Evolutionary conservation across 768 basidiomycete genomes (phyloP).

Genomic region (Rhodocollybia butyracea): DNA sequence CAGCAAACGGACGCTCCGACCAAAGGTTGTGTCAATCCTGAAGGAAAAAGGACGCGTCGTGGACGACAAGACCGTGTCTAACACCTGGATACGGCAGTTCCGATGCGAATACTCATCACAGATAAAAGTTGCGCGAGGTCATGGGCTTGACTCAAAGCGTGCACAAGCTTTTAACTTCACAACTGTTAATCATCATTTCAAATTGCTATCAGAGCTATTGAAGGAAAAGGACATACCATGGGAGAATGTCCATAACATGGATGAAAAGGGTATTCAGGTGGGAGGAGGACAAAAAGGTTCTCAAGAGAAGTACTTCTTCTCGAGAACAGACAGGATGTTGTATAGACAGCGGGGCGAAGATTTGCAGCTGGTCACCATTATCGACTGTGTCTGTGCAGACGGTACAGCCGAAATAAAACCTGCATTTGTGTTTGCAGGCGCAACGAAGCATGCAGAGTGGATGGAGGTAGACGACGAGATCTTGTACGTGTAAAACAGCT

Average conservation of each 20-base stretch:
- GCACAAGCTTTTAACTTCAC: conserved; percentile 30
- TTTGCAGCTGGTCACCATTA: conserved; percentile 38
- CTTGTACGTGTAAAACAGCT: too few species aligned
- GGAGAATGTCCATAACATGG: conserved; percentile 27
- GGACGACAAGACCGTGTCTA: not conserved
- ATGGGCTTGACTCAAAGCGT: conserved; percentile 29
- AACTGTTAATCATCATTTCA: conserved; percentile 24
- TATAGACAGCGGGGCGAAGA: conserved; percentile 27
- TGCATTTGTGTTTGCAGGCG: conserved; percentile 33
- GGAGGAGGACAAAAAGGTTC: conserved; percentile 19
- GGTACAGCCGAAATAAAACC: conserved; percentile 24
- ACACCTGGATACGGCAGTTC: not conserved
- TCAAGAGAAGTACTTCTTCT: conserved; percentile 19
- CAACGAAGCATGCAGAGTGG: conserved; percentile 20
- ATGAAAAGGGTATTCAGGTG: conserved; percentile 26
- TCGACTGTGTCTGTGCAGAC: conserved; percentile 36
- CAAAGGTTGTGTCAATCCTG: conserved; percentile 3
- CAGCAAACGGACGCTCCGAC: conserved; percentile 5
- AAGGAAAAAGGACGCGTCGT: not conserved
- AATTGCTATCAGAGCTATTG: conserved; percentile 20
- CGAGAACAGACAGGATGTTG: conserved; percentile 13
- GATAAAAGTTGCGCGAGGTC: not conserved
- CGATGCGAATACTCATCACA: not conserved
- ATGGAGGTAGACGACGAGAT: conserved; percentile 20
- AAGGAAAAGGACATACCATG: conserved; percentile 18